A percentile compares a stretch with the other conserved stretches of the same genome.
These are phyloP conservation scores for Sapria himalayana DNA, from an alignment of 345 rosid genomes.

Conservation along the genomic window DNA sequence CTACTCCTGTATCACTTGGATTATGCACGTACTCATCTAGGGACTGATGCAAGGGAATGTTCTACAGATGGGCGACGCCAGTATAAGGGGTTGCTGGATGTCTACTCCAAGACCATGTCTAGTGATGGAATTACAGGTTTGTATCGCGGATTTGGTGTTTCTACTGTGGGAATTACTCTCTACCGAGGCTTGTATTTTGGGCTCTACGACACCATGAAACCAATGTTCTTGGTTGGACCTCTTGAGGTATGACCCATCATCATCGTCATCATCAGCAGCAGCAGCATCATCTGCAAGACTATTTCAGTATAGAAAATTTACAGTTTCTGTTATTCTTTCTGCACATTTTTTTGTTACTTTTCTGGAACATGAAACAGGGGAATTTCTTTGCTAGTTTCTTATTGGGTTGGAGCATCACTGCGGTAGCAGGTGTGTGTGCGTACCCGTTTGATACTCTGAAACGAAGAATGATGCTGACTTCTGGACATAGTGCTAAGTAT, in stretches of 20 bases:
- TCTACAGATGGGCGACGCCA: constrained; percentile 38
- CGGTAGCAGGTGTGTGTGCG: constrained; percentile 66
- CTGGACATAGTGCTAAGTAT: constrained; percentile 62
- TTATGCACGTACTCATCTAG: constrained; percentile 72
- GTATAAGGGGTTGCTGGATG: constrained; percentile 66
- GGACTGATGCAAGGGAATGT: constrained; percentile 53
- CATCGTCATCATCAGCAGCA: too few relatives aligned
- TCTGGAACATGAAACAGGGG: too few relatives aligned
- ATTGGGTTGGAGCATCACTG: constrained; percentile 84
- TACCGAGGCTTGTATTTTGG: constrained; percentile 94
- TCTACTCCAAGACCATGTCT: constrained; percentile 48
- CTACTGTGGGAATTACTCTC: constrained; percentile 73
- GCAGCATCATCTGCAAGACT: neutral
- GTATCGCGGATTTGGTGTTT: constrained; percentile 78
- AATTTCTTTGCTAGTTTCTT: constrained; percentile 76
- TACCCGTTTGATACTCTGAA: constrained; percentile 81
- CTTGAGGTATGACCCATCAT: too few relatives aligned
- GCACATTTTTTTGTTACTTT: constrained; percentile 7
- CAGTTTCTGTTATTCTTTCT: too few relatives aligned
- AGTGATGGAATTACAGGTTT: constrained; percentile 58
- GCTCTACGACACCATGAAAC: constrained; percentile 76
- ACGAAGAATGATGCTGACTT: constrained; percentile 92
- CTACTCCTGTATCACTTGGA: constrained; percentile 73
- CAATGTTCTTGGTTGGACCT: constrained; percentile 62
- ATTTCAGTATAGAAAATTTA: too few relatives aligned